Base-by-base conservation (phyloP, 2,329 filamentous ascomycete genomes). In the Lizonia empirigonia region DNA sequence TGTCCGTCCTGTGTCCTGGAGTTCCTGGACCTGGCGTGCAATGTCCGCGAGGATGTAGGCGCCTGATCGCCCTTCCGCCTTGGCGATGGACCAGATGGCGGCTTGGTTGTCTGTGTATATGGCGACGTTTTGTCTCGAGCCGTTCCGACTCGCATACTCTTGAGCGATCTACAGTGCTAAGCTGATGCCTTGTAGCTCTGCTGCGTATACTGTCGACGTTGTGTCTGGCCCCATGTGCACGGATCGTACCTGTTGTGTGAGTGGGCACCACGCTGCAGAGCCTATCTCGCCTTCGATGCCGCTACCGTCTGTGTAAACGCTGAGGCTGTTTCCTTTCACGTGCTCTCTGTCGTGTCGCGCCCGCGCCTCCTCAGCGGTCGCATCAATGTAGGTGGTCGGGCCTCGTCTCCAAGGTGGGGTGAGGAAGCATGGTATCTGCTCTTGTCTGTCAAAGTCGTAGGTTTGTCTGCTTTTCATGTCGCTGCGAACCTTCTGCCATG, bases 221-320 rank as follows among this genome's bases (percentile, higher is more conserved):
- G 38, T 51, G 18, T 46, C 32, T 47, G 23, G 35, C 3, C 54
- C 54, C 19, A 63, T 48, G 29, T 63, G 48, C 36, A 47, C 45
- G n/a, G 44, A 49, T 27, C 34, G 39, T 32, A 40, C 47, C 42
- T 59, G n/a, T 37, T 63, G 27, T 22, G 26, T 58, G 10, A 55
- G 44, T 29, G 44, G 60, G 29, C 50, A 63, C 9, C 58, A 44
- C 36, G 50, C 58, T 24, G 39, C 48, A 10, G 56, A 55, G n/a
- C 58, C 48, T 23, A 49, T 61, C 35, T 56, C 36, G 30, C 50
- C 44, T n/a, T 62, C 35, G 33, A 60, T 63, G n/a, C 60, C 42
- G 39, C 61, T 64, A 6, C 61, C 42, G 36, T 64, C 55, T 37
- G 50, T 64, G 42, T 59, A 62, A 39, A 64, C 62, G 38, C 55